These are phyloP conservation scores for Solanum lycopersicoides DNA, from an alignment of 257 asterid genomes.

Conservation along the genomic window DNA sequence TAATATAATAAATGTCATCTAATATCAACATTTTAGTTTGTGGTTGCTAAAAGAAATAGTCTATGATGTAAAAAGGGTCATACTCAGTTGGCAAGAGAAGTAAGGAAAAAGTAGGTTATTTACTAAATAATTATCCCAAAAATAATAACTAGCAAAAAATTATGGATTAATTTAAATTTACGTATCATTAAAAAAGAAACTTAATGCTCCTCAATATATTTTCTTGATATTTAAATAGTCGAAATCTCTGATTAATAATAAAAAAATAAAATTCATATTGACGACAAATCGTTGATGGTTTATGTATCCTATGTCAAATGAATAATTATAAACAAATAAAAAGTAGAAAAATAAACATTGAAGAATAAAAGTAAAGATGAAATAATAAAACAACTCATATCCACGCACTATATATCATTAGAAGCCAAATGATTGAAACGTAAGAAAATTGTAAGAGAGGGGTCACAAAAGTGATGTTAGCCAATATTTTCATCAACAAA, in stretches of 20 bases:
- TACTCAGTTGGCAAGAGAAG: background rate
- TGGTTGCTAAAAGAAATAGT: background rate
- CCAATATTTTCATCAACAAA: background rate
- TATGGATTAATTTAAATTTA: background rate
- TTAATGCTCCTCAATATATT: background rate
- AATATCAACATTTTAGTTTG: background rate
- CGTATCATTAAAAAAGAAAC: background rate
- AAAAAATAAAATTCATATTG: background rate
- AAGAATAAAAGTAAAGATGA: background rate
- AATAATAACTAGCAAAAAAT: background rate
- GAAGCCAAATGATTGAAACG: background rate
- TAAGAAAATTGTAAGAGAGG: background rate
- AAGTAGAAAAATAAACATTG: background rate
- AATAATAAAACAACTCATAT: background rate
- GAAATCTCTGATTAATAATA: background rate
- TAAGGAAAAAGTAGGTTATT: background rate
- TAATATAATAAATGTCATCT: background rate
- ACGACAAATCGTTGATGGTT: background rate
- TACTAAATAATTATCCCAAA: background rate
- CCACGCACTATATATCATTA: background rate
- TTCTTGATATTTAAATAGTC: background rate
- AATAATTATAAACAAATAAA: background rate
- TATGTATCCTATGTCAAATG: background rate
- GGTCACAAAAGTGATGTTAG: background rate
- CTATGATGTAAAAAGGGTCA: background rate